A percentile compares a stretch with the other conserved stretches of the same genome.
Conservation (phyloP, 2,329 filamentous ascomycete genomes). For the Colletotrichum sp. region DNA sequence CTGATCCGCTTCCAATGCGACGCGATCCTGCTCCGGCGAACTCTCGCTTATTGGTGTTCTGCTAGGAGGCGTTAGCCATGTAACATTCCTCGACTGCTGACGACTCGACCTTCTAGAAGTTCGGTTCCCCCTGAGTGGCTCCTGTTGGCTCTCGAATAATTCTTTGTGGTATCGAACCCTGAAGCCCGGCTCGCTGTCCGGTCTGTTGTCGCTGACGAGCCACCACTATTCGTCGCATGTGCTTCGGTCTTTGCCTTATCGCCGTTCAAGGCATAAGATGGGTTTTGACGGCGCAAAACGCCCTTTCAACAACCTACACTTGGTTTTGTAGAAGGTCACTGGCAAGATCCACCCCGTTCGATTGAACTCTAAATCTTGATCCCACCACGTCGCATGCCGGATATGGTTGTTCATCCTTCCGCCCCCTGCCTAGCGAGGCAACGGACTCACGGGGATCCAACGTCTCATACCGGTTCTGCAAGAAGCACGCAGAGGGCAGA, state of each 20-base stretch:
- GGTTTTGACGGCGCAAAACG: not conserved
- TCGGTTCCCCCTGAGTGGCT: not conserved
- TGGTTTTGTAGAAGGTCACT: not conserved
- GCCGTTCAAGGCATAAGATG: not conserved
- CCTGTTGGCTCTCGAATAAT: not conserved
- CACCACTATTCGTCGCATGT: not conserved
- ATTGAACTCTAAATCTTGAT: not conserved
- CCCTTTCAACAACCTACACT: not conserved
- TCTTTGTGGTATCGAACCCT: not conserved
- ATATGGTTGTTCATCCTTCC: conserved; percentile 9
- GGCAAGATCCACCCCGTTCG: not conserved
- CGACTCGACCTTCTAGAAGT: conserved; percentile 11
- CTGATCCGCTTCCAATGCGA: conserved; percentile 2
- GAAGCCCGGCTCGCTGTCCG: not conserved
- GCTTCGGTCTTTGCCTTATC: not conserved
- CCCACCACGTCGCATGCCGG: not conserved
- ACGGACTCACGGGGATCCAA: not conserved
- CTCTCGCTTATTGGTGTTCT: not conserved
- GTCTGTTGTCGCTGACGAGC: not conserved
- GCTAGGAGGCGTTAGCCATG: not conserved
- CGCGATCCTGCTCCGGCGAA: not conserved
- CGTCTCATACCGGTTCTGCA: conserved; percentile 2
- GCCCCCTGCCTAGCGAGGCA: not conserved
- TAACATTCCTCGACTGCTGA: conserved; percentile 1
- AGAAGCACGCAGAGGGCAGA: not conserved